Evolutionary conservation across 1,284 basidiomycete genomes (phyloP).

Genomic region (Austroboletus niveus): DNA sequence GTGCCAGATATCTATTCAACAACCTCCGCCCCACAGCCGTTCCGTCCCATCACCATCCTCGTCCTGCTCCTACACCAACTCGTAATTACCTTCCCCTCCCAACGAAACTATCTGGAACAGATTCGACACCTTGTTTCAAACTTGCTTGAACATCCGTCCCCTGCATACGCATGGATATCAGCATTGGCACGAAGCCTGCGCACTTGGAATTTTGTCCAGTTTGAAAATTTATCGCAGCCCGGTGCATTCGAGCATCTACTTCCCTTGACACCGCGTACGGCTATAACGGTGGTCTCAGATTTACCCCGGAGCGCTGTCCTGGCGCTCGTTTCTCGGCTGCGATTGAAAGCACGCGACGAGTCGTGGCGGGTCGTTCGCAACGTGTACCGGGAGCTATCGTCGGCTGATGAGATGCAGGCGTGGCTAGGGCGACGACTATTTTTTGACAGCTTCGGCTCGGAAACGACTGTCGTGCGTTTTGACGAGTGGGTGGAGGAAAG

Average conservation of each 20-base stretch:
- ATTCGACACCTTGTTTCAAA: constrained; percentile 39
- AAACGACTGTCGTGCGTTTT: constrained; percentile 27
- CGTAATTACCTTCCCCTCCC: constrained; percentile 57
- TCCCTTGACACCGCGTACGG: neutral
- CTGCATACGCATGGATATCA: constrained; percentile 46
- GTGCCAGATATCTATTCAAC: constrained; percentile 45
- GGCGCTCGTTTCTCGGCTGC: constrained; percentile 45
- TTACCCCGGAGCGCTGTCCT: constrained; percentile 44
- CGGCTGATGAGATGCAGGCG: constrained; percentile 37
- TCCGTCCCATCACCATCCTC: constrained; percentile 36
- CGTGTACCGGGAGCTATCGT: constrained; percentile 61
- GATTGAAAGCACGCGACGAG: constrained; percentile 47
- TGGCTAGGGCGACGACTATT: constrained; percentile 55
- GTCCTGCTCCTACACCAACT: constrained; percentile 56
- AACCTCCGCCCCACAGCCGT: constrained; percentile 23
- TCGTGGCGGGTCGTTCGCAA: constrained; percentile 61
- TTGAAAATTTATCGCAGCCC: constrained; percentile 43
- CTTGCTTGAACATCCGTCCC: constrained; percentile 37
- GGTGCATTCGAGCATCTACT: constrained; percentile 27
- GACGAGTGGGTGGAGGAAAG: constrained; percentile 51
- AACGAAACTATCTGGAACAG: constrained; percentile 49
- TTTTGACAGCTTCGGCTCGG: constrained; percentile 33
- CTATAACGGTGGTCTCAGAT: constrained; percentile 8
- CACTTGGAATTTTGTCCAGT: constrained; percentile 48
- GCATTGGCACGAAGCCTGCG: constrained; percentile 48